Evolutionary conservation across 1,284 basidiomycete species (phyloP), one percentile per base, ranked within the genome.

Genomic region (Phellinidium pouzarii): DNA sequence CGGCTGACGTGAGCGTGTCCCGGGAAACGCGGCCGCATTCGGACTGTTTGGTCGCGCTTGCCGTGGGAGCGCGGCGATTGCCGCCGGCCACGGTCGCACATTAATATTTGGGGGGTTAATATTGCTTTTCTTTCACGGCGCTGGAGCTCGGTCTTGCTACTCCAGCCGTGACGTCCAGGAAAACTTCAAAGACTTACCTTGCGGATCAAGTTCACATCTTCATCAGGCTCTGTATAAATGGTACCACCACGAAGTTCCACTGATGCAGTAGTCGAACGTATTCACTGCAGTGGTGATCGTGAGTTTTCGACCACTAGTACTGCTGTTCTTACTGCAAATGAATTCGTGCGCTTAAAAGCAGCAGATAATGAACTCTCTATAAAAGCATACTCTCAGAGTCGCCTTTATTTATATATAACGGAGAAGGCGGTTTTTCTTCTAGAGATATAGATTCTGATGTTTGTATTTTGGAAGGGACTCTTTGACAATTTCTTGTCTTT

Each of bases 121-220:
- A n/a, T n/a, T n/a, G n/a, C n/a, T n/a, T n/a, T n/a, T n/a, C n/a
- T n/a, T n/a, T n/a, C n/a, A n/a, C n/a, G n/a, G n/a, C n/a, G n/a
- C n/a, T n/a, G n/a, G n/a, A n/a, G n/a, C n/a, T n/a, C n/a, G n/a
- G n/a, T n/a, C n/a, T n/a, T n/a, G n/a, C n/a, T n/a, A n/a, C n/a
- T n/a, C n/a, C n/a, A n/a, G n/a, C n/a, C n/a, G n/a, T n/a, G n/a
- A n/a, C n/a, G n/a, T n/a, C n/a, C 29, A n/a, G 47, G 44, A 29
- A 6, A 25, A 19, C 34, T 36, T 56, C 23, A 53, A 27, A 58
- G 26, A 57, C 63, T 43, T 44, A 87, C 86, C 84, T 86, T 52
- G 81, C 78, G 17, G 91, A 67, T 52, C 87, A 78, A 84, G 65
- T 82, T 78, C 1, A 78, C 76, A 23, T 74, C 68, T 12, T 75